A percentile compares a stretch with the other conserved stretches of the same genome.
Conservation (phyloP, 345 rosid genomes). For the Sapria himalayana region DNA sequence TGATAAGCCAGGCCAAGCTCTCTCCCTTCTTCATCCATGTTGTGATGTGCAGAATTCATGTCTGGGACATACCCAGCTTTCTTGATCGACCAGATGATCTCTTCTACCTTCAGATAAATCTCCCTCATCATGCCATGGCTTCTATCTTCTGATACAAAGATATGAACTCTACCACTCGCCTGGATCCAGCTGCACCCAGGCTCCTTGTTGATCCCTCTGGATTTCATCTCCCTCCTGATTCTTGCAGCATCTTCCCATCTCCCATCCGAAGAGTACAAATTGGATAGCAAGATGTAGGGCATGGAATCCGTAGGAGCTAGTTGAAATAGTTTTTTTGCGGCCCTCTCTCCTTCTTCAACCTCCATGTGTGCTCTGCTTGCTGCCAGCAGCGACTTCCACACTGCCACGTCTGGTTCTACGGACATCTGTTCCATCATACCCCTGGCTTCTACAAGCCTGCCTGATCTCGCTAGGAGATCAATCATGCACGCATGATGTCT, state of each 20-base stretch:
- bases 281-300: conserved; percentile 57
- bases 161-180: conserved; percentile 34
- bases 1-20: conserved; percentile 72
- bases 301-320: conserved; percentile 52
- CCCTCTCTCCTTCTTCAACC: conserved; percentile 53
- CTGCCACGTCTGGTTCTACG: conserved; percentile 55
- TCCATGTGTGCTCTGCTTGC: conserved; percentile 61
- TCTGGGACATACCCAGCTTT: conserved; percentile 64
- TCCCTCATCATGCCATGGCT: conserved; percentile 35
- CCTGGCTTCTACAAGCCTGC: conserved; percentile 47
- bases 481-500: conserved; percentile 88
- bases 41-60: conserved; percentile 51
- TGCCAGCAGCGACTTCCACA: conserved; percentile 62
- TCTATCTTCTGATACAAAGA: conserved; percentile 62
- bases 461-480: conserved; percentile 71
- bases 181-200: conserved; percentile 83
- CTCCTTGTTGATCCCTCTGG: conserved; percentile 46
- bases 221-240: conserved; percentile 50
- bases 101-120: conserved; percentile 54
- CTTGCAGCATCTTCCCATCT: conserved; percentile 63
- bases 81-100: conserved; percentile 42
- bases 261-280: conserved; percentile 47
- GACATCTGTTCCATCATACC: conserved; percentile 42
- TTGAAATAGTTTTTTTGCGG: conserved; percentile 45
- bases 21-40: conserved; percentile 50